Base-by-base conservation (phyloP, 192 early-diverging fungal genomes). In the Umbelopsis vinacea region DNA sequence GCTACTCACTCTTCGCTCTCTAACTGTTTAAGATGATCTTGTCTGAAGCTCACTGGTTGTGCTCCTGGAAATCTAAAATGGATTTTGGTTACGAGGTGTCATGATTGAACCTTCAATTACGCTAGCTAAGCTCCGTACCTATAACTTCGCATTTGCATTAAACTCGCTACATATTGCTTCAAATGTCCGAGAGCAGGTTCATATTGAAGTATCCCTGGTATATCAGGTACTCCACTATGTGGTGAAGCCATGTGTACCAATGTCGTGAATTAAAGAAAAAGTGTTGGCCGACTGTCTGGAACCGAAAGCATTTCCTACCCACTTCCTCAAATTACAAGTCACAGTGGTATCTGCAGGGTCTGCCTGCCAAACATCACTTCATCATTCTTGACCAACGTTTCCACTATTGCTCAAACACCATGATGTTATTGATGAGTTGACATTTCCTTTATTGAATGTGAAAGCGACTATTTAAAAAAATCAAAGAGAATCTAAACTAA, bases 31-130 rank as follows among this genome's bases (percentile, higher is more conserved):
- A 92, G 68, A 57, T 88, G 87, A 0, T 50, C 9, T 21, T 75
- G 70, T 21, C 73, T 72, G 70, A 92, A 92, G 63, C 88, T 88
- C 11, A 91, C 80, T 15, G 89, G 91, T 73, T 92, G 91, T 2
- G 90, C 87, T 8, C 91, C 91, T 70, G 76, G 76, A 67, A 88
- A 85, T 71, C 83, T 85, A 66, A 4, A 46, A 67, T 11, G 14
- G 35, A 37, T 52, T 15, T 29, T 29, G 3, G 29, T 29, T 29
- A 29, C 3, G 29, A 3, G 3, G 1, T 29, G 29, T 3, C 1
- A 29, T 1, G 29, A 29, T 29, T 29, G 29, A 3, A 29, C 3
- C 29, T 29, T 29, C 29, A 29, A 29, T 29, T 29, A 29, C 1
- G 29, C 11, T 33, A 22, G 0, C 9, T n/a, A 14, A n/a, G 29